These are phyloP conservation scores for Cicer cuneatum DNA, from an alignment of 306 rosid genomes.

Conservation along the genomic window DNA sequence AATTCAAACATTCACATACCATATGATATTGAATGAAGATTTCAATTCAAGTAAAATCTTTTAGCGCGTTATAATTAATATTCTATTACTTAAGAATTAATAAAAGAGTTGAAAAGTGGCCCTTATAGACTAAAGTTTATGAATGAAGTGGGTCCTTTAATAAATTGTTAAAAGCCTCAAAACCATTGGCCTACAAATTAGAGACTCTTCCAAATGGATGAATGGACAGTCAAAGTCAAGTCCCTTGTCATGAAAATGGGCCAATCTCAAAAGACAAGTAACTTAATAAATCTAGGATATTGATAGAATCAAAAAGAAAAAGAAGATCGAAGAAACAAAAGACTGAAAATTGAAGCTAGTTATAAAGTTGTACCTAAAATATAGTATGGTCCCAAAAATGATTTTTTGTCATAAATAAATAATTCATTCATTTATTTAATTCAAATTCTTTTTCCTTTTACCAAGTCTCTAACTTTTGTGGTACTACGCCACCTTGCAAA, in stretches of 20 bases:
- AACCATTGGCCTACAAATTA: conserved; percentile 33
- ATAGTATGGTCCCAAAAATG: conserved; percentile 54
- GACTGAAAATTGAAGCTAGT: conserved; percentile 40
- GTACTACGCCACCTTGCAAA: conserved; percentile 45
- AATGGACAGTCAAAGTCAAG: conserved; percentile 51
- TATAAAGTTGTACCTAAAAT: conserved; percentile 28
- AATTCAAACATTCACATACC: not conserved
- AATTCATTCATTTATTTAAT: conserved; percentile 6
- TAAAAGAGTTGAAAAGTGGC: conserved; percentile 25
- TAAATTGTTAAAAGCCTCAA: not conserved
- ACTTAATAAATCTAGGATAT: conserved; percentile 37
- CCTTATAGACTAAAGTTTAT: conserved; percentile 7
- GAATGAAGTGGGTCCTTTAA: conserved; percentile 31
- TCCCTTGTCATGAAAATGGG: conserved; percentile 33
- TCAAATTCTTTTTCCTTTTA: conserved; percentile 7
- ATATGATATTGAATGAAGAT: not conserved
- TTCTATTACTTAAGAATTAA: not conserved
- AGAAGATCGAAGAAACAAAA: conserved; percentile 29
- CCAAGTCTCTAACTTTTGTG: conserved; percentile 43
- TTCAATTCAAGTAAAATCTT: conserved; percentile 10
- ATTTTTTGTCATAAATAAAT: conserved; percentile 36
- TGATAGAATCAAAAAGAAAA: conserved; percentile 5
- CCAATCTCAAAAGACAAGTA: conserved; percentile 43
- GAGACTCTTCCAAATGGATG: conserved; percentile 44
- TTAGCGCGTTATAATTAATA: not conserved